phyloP scores from a whole-genome alignment of 495 filamentous ascomycete species.

The Aspergillus hancockii region DNA sequence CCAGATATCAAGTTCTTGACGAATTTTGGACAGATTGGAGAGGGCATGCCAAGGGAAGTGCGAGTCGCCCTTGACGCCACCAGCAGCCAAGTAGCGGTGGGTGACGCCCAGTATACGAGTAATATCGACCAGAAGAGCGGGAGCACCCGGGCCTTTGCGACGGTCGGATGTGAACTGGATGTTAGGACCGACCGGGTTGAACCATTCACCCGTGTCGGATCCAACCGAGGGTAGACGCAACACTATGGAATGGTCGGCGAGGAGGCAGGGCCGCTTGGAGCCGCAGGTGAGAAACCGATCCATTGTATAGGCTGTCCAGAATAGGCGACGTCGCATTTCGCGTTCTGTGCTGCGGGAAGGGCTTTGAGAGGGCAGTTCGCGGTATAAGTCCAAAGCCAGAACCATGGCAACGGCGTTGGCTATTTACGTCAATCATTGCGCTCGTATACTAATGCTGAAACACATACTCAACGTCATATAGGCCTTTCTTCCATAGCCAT shows the following conservation, averaged over 20 bases:
- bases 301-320: slow-evolving; percentile 83
- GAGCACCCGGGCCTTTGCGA: slow-evolving; percentile 68
- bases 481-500: slow-evolving; percentile 78
- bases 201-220: slow-evolving; percentile 67
- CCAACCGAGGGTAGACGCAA: slow-evolving; percentile 66
- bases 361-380: slow-evolving; percentile 60
- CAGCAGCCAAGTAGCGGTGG: slow-evolving; percentile 78
- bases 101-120: slow-evolving; percentile 79
- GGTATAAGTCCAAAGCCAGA: slow-evolving; percentile 73
- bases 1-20: slow-evolving; percentile 83
- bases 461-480: slow-evolving; percentile 79
- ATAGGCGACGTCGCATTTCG: slow-evolving; percentile 72
- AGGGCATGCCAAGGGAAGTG: slow-evolving; percentile 88
- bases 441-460: background rate
- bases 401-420: slow-evolving; percentile 80
- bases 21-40: slow-evolving; percentile 81
- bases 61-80: slow-evolving; percentile 83
- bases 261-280: slow-evolving; percentile 73
- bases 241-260: slow-evolving; percentile 72
- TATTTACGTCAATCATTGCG: slow-evolving; percentile 27
- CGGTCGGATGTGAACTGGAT: slow-evolving; percentile 67
- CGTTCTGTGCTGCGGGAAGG: slow-evolving; percentile 62
- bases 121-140: slow-evolving; percentile 78
- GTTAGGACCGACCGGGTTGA: slow-evolving; percentile 67
- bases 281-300: slow-evolving; percentile 78